These are phyloP conservation scores for Passalora sequoiae DNA, from an alignment of 2,329 filamentous ascomycete genomes.

Conservation along the genomic window DNA sequence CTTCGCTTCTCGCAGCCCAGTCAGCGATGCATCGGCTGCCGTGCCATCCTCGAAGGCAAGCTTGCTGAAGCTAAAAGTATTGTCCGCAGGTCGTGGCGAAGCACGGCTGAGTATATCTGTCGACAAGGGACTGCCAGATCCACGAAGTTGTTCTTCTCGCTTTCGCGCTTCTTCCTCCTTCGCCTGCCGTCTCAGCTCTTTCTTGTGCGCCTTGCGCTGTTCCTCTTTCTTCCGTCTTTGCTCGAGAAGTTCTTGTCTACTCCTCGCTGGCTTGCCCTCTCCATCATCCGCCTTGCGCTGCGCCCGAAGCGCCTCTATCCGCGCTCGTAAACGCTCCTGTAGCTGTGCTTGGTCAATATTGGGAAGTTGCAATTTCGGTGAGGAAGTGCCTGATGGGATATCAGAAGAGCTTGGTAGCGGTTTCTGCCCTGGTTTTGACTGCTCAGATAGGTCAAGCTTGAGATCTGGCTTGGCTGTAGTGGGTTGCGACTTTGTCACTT, in stretches of 20 bases:
- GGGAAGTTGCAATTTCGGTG: conserved; percentile 36
- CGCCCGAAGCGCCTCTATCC: conserved; percentile 78
- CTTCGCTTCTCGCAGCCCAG: conserved; percentile 54
- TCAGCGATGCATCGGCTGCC: conserved; percentile 66
- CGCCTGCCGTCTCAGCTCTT: conserved; percentile 70
- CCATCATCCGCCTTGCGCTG: conserved; percentile 81
- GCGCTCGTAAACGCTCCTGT: conserved; percentile 71
- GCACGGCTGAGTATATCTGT: conserved; percentile 45
- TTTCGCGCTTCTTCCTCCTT: conserved; percentile 71
- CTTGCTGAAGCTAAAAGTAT: conserved; percentile 82
- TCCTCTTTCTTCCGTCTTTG: conserved; percentile 81
- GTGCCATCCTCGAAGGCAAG: conserved; percentile 87
- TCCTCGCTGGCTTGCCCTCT: conserved; percentile 75
- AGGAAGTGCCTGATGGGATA: conserved; percentile 27
- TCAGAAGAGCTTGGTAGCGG: conserved; percentile 16
- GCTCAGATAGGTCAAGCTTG: conserved; percentile 20
- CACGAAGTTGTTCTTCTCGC: conserved; percentile 52
- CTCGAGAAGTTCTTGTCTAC: conserved; percentile 87
- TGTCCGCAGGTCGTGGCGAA: conserved; percentile 44
- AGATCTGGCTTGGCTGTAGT: conserved; percentile 15
- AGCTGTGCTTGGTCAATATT: conserved; percentile 69
- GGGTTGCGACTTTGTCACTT: conserved; percentile 13
- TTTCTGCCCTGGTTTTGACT: conserved; percentile 27
- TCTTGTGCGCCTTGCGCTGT: conserved; percentile 81
- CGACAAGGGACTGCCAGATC: conserved; percentile 52